Percentiles rank a stretch among this genome's conserved stretches.
These are phyloP conservation scores for Brassica incana DNA, from an alignment of 345 rosid genomes.

Conservation along the genomic window DNA sequence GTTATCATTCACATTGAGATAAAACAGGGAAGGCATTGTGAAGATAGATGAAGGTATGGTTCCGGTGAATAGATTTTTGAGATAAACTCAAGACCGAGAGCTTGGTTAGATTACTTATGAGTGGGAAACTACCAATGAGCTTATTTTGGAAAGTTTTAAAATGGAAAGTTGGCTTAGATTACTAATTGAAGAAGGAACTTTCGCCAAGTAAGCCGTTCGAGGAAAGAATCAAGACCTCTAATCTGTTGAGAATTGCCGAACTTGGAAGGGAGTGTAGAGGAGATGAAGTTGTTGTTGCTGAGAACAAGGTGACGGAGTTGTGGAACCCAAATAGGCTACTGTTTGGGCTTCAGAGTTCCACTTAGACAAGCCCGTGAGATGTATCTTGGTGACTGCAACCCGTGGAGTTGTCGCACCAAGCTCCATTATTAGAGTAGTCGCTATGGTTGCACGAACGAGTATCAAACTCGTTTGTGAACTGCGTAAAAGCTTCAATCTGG, in stretches of 20 bases:
- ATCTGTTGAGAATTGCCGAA: not conserved
- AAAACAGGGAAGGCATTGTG: not conserved
- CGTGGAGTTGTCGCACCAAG: not conserved
- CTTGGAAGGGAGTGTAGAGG: conserved; percentile 12
- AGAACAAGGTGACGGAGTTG: too few species aligned
- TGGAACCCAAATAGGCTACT: too few species aligned
- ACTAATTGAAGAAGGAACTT: conserved; percentile 15
- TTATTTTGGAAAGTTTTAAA: not conserved
- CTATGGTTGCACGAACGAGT: not conserved
- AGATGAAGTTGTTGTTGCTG: not conserved
- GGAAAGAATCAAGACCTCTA: not conserved
- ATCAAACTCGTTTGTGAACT: not conserved
- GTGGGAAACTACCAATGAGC: conserved; percentile 18
- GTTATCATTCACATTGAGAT: not conserved
- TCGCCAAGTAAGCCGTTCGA: not conserved
- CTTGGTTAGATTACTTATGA: conserved; percentile 4
- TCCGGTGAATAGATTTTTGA: not conserved
- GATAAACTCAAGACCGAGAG: not conserved
- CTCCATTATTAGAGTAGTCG: not conserved
- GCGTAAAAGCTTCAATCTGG: not conserved
- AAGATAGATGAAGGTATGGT: not conserved
- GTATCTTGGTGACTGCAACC: not conserved
- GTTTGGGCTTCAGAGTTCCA: too few species aligned
- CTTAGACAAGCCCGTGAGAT: too few species aligned
- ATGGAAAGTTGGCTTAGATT: not conserved